Evolutionary conservation across 75 land plant genomes (phyloP), one percentile per base, ranked within the genome.

Genomic region (Ceratopteris richardii): DNA sequence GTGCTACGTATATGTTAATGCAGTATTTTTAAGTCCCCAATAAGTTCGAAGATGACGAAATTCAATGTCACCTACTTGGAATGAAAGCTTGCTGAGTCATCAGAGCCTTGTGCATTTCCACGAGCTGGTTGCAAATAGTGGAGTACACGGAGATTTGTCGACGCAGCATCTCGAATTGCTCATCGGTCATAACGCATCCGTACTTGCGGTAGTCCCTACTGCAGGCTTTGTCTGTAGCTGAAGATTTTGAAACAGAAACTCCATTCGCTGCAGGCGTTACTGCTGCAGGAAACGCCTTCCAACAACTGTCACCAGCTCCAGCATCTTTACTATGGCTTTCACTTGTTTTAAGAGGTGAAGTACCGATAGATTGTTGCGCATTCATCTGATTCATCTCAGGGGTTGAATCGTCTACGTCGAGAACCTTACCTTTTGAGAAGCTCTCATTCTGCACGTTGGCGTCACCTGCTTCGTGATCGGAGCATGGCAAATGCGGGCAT

Each of bases 101-200:
- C 29, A 44, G 52, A 11, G 73, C 73, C 55, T 75, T 75, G 52
- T 75, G 78, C 78, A 75, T 75, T 40, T 75, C 78, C 33, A 71
- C 78, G 1, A 75, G 63, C 76, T 75, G 78, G 30, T 66, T 79
- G 39, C 78, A 75, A 56, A 75, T 75, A 4, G 78, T 75, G 23
- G 78, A 53, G 58, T 72, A 75, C 31, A 65, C 76, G 22, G 69
- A 65, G 57, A 75, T 75, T 51, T 75, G 78, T 14, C 76, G 46
- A 12, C 77, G 77, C 56, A 73, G 50, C 9, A 77, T 73, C 31
- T 75, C 77, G 33, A 75, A 64, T 41, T 75, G 78, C 40, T 70
- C 56, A 22, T 65, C 64, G 12, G 77, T 72, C 78, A 72, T 75
- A 30, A 62, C 74, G 51, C 51, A 4, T 6, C 51, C 51, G 20